A percentile compares a stretch with the other conserved stretches of the same genome.
phyloP scores from a whole-genome alignment of 805 yeast genomes.

The Candida ficus region DNA sequence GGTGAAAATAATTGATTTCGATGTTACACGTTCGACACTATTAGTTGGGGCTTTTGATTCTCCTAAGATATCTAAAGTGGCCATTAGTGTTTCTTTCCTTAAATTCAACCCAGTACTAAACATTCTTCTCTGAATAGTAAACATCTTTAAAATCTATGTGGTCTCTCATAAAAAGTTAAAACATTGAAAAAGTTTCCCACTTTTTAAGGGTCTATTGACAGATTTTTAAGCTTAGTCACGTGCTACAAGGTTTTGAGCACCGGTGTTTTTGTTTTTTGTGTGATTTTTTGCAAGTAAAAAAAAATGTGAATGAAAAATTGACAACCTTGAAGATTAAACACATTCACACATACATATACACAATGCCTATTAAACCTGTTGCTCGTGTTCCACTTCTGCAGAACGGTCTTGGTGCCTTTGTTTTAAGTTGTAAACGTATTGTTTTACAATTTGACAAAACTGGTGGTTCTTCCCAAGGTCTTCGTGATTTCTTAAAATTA shows the following conservation, averaged over 20 bases:
- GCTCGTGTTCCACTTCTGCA: conserved; percentile 55
- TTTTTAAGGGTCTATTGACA: too few relatives aligned
- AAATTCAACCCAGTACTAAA: not conserved
- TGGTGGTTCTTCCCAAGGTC: conserved; percentile 91
- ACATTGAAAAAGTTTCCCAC: too few relatives aligned
- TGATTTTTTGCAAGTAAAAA: not conserved
- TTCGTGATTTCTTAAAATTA: conserved; percentile 59
- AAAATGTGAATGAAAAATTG: not conserved
- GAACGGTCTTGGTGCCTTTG: conserved; percentile 73
- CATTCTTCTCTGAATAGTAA: not conserved
- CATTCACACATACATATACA: not conserved
- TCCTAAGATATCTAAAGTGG: conserved; percentile 42
- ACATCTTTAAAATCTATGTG: too few relatives aligned
- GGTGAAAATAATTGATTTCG: conserved; percentile 56
- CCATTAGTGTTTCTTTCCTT: conserved; percentile 20
- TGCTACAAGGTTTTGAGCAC: not conserved
- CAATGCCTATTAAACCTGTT: conserved; percentile 55
- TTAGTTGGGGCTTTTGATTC: conserved; percentile 41
- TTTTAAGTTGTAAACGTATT: conserved; percentile 70
- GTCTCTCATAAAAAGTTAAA: too few relatives aligned
- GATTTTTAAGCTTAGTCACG: too few relatives aligned
- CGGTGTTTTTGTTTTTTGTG: not conserved
- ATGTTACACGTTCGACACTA: conserved; percentile 44
- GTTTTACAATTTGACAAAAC: conserved; percentile 84
- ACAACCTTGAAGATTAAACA: too few relatives aligned